Conservation (phyloP, 345 rosid species). For the Psidium friedrichsthalianum region DNA sequence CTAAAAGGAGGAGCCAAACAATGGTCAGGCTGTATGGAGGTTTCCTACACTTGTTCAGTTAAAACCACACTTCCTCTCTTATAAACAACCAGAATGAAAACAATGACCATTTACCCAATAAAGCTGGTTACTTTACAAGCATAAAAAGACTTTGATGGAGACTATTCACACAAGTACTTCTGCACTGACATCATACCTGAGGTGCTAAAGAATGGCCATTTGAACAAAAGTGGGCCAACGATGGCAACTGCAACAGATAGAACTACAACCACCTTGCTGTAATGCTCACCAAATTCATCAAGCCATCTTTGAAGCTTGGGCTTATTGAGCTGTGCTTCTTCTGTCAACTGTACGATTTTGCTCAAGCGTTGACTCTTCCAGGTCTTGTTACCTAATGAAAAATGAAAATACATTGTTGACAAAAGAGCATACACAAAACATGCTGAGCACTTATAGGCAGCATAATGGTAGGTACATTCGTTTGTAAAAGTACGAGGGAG, state of each 20-base stretch:
- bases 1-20: not conserved
- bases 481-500: not conserved
- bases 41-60: not conserved
- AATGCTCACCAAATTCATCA: constrained; percentile 90
- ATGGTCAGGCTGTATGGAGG: not conserved
- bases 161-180: not conserved
- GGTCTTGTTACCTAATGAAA: constrained; percentile 50
- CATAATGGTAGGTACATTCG: not conserved
- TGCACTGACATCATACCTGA: constrained; percentile 37
- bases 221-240: constrained; percentile 81
- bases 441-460: not conserved
- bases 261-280: constrained; percentile 85
- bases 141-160: not conserved
- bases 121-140: not conserved
- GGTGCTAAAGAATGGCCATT: constrained; percentile 84
- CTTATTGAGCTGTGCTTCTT: constrained; percentile 83
- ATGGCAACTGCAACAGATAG: constrained; percentile 70
- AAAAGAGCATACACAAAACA: not conserved
- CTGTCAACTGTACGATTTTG: constrained; percentile 86
- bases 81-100: not conserved
- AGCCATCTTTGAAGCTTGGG: constrained; percentile 96
- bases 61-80: not conserved
- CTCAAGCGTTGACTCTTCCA: constrained; percentile 94
- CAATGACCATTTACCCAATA: not conserved
- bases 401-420: not conserved